These are phyloP conservation scores for Colletotrichum graminicola DNA, from an alignment of 2,329 filamentous ascomycete species.

Conservation along the genomic window DNA sequence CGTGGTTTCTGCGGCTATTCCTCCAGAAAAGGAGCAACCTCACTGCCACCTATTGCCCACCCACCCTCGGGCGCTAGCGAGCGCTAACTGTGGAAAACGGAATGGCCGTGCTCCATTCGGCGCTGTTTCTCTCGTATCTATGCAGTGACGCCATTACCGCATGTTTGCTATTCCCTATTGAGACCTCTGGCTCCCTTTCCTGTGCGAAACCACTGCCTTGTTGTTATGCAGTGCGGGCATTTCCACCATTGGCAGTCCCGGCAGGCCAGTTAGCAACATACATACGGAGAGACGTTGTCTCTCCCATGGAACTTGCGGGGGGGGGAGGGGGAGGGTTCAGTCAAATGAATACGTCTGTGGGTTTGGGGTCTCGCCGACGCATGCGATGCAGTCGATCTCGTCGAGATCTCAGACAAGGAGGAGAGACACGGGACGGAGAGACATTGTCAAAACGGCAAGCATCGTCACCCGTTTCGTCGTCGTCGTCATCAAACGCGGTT, in stretches of 20 bases:
- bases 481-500: slow-evolving; percentile 30
- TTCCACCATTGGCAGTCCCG: slow-evolving; percentile 24
- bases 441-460: slow-evolving; percentile 30
- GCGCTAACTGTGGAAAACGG: slow-evolving; percentile 42
- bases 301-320: not conserved
- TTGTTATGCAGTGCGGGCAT: slow-evolving; percentile 20
- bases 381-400: slow-evolving; percentile 38
- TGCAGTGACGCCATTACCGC: slow-evolving; percentile 41
- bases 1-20: slow-evolving; percentile 29
- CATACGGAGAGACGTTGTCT: not conserved
- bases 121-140: slow-evolving; percentile 41
- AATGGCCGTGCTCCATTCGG: slow-evolving; percentile 41
- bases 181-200: slow-evolving; percentile 19
- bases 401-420: slow-evolving; percentile 40
- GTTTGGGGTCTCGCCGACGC: slow-evolving; percentile 37
- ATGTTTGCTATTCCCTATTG: slow-evolving; percentile 39
- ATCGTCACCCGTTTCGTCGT: slow-evolving; percentile 25
- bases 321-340: too few species aligned
- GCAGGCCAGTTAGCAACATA: slow-evolving; percentile 12
- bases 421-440: slow-evolving; percentile 38
- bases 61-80: slow-evolving; percentile 40
- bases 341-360: not conserved
- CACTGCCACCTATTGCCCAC: slow-evolving; percentile 37
- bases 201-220: slow-evolving; percentile 14
- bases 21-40: slow-evolving; percentile 33